Evolutionary conservation across 208 protist genomes (phyloP), one percentile per base, ranked within the genome.

Genomic region (Sergeia podlipaevii): DNA sequence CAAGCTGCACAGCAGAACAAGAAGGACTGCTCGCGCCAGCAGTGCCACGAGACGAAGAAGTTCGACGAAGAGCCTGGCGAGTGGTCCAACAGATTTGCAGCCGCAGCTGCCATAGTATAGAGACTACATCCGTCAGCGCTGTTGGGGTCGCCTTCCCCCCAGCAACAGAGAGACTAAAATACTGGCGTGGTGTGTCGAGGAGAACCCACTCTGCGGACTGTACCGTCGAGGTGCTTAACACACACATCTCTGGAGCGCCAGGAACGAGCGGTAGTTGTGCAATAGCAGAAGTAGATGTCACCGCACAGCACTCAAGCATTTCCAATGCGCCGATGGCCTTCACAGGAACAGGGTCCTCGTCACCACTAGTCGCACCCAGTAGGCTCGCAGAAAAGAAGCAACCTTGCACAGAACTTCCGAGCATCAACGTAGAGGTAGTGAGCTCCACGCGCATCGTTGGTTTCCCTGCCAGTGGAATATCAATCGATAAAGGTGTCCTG

Each of bases 51-150:
- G 4, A 54, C 13, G 33, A 54, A 54, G 48, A 54, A 54, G 11
- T 54, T 54, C 23, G 43, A 54, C 20, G 21, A 15, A 23, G 13
- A 46, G 13, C 10, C 36, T 29, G 36, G 28, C 43, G 27, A 7
- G 2, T 39, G 54, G 46, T 65, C 44, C 50, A 57, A 3, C 54
- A 24, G 23, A 82, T 48, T 27, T 51, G 44, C n/a, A 77, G 45
- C 4, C 57, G 57, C 11, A 75, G 27, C 55, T 74, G 69, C 61
- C 66, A 80, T 24, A 49, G 60, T 2, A 52, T 48, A 32, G 48
- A 62, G 17, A 70, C 71, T n/a, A 65, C 52, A 55, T 78, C 64
- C n/a, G 60, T 78, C 15, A 54, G 44, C 53, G 65, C 54, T 5
- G 71, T 66, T 3, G 69, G 43, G 18, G 33, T 55, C 13, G 13